Evolutionary conservation across 176 grass and related monocot species (phyloP), one percentile per base, ranked within the genome.

Genomic region (Puccinellia tenuiflora): DNA sequence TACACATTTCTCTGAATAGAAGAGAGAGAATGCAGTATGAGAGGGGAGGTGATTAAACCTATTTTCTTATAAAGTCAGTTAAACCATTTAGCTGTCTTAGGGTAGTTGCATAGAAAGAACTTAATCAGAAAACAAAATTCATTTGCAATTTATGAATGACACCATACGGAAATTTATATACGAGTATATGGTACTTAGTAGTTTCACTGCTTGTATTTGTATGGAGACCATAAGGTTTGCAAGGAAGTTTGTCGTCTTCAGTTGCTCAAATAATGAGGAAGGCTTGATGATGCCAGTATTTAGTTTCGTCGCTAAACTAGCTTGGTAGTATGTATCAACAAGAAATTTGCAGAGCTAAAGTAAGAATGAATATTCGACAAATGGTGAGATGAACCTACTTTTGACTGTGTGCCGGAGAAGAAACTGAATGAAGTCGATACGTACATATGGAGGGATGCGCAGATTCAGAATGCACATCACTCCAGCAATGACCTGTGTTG

Each of bases 391-490:
- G 66, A 59, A 40, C 87, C 65, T 90, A 98, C 96, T 98, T 93
- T 68, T 98, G 57, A 94, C 39, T 10, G 92, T 88, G 79, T 98
- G 87, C 52, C 83, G 90, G 52, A 98, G 83, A 89, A 57, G 91
- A 84, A 95, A 61, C 57, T 90, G 88, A 78, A 95, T 62, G 70
- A 93, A 91, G 78, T 98, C 96, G 86, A 81, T 90, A 62, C 68
- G 96, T 67, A 98, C 87, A 81, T 93, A 98, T 65, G 96, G 96
- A 74, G 96, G 92, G 48, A 98, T 95, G 25, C 55, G 53, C 22
- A 95, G 48, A 88, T 85, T 91, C 81, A 98, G 87, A 80, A 90
- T 84, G 61, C 11, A 82, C 87, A 98, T 95, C 15, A 93, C 87
- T 54, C 87, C 81, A 87, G 85, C 72, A 71, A 98, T 90, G 54